A percentile compares a stretch with the other conserved stretches of the same genome.
These are phyloP conservation scores for Apiospora hydei DNA, from an alignment of 2,329 filamentous ascomycete genomes.

Conservation along the genomic window DNA sequence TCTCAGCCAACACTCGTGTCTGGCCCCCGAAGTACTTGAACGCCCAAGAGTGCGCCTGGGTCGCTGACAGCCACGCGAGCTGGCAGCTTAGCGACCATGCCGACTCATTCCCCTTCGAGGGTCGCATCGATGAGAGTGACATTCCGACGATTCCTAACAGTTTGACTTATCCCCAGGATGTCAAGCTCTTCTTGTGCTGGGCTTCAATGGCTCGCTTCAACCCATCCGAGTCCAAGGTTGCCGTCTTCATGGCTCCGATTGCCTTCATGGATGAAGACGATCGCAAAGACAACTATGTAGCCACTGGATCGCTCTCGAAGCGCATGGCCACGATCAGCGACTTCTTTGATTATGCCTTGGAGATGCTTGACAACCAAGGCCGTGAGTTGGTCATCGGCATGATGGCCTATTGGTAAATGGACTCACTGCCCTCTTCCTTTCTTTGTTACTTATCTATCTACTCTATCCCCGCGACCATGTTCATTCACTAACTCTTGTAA, in stretches of 20 bases:
- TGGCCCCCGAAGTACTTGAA: neutral
- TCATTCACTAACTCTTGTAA: no score
- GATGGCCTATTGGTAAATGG: constrained; percentile 20
- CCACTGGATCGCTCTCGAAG: neutral
- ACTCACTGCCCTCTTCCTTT: no score
- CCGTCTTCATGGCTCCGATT: neutral
- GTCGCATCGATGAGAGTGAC: neutral
- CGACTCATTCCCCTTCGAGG: neutral
- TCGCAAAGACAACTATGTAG: neutral
- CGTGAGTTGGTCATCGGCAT: constrained; percentile 12
- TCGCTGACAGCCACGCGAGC: neutral
- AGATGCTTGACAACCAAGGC: constrained; percentile 11
- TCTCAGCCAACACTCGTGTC: neutral
- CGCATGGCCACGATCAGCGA: neutral
- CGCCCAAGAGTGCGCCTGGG: neutral
- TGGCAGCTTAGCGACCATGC: neutral
- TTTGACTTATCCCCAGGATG: neutral
- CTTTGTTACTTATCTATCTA: neutral
- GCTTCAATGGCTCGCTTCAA: neutral
- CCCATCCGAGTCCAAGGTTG: neutral
- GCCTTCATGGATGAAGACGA: neutral
- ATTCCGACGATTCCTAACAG: neutral
- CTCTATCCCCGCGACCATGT: no score
- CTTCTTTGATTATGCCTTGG: constrained; percentile 11
- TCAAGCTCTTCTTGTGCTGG: neutral